phyloP scores from a whole-genome alignment of 371 early-diverging fungal genomes.

The Zancudomyces culisetae region DNA sequence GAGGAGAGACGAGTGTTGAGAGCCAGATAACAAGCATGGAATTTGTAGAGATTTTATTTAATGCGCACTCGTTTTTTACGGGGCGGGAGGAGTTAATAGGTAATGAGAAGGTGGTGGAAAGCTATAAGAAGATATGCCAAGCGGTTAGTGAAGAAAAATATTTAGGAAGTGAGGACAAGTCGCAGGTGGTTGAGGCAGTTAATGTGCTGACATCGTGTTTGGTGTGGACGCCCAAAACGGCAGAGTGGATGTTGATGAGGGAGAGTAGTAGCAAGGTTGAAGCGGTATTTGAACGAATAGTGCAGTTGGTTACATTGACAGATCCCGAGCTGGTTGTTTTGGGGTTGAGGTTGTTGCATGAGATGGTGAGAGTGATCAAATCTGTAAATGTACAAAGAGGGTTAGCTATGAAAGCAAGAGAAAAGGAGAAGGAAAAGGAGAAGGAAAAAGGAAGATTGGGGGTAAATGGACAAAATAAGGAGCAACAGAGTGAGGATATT shows the following conservation, averaged over 20 bases:
- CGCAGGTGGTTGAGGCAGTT: not conserved
- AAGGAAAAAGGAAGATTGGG: no score
- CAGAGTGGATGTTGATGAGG: not conserved
- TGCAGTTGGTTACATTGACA: not conserved
- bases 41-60: not conserved
- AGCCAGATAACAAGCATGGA: not conserved
- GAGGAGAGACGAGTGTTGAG: not conserved
- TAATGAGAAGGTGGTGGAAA: not conserved
- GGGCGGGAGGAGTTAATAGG: not conserved
- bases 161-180: not conserved
- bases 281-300: not conserved
- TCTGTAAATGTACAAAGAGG: no score
- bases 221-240: not conserved
- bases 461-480: no score
- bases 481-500: no score
- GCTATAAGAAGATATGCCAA: not conserved
- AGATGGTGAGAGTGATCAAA: no score
- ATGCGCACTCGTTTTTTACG: not conserved
- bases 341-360: not conserved
- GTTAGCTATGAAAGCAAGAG: no score
- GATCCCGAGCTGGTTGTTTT: not conserved
- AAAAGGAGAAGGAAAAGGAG: no score
- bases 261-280: not conserved
- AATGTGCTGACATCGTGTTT: not conserved
- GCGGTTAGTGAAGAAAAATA: not conserved